phyloP scores from a whole-genome alignment of 768 basidiomycete species.

The Trametes gibbosa region DNA sequence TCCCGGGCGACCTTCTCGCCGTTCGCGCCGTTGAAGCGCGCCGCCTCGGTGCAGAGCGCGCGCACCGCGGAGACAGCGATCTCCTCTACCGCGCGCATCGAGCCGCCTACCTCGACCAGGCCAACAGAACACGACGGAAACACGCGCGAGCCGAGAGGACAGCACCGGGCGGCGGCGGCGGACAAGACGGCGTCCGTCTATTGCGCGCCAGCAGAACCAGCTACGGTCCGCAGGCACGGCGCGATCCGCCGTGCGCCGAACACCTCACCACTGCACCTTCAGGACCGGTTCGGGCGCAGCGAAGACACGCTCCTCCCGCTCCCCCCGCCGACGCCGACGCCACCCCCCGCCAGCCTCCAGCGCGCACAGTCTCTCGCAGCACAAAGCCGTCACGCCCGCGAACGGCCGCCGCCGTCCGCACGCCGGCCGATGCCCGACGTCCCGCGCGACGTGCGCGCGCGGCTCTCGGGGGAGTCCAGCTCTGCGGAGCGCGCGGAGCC shows the following conservation, averaged over 20 bases:
- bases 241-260: slow-evolving; percentile 6
- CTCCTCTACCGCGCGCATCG: background rate
- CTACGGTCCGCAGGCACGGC: slow-evolving; percentile 10
- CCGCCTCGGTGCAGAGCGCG: background rate
- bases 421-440: background rate
- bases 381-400: background rate
- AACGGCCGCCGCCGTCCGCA: too few relatives aligned
- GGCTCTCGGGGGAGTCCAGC: too few relatives aligned
- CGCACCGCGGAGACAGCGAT: background rate
- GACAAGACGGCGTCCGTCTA: background rate
- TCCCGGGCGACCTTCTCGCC: background rate
- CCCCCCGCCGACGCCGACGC: too few relatives aligned
- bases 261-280: background rate
- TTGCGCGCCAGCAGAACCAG: background rate
- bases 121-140: background rate
- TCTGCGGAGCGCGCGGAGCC: background rate
- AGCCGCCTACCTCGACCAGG: background rate
- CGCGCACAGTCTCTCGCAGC: background rate
- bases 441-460: background rate
- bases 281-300: background rate
- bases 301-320: background rate
- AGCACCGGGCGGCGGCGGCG: background rate
- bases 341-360: background rate
- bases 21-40: background rate
- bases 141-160: background rate